A percentile compares a stretch with the other conserved stretches of the same genome.
These are phyloP conservation scores for Candida bentonensis DNA, from an alignment of 805 yeast genomes.

Conservation along the genomic window DNA sequence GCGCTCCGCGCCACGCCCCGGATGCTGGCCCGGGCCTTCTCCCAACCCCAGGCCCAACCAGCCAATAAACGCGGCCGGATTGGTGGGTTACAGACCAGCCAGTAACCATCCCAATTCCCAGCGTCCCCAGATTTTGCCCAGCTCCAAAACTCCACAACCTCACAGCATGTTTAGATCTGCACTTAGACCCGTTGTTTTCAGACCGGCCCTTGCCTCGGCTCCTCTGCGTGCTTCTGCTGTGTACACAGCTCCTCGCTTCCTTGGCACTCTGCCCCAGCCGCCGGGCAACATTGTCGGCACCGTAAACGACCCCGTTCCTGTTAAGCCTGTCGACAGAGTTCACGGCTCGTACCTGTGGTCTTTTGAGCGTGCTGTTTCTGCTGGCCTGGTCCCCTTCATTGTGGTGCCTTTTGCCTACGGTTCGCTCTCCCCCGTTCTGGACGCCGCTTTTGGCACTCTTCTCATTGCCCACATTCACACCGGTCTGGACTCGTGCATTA, in stretches of 20 bases:
- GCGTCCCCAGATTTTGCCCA: neutral
- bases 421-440: conserved; percentile 51
- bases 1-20: no score
- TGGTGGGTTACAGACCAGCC: neutral
- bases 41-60: neutral
- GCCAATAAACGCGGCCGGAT: conserved; percentile 1
- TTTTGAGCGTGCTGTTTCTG: conserved; percentile 61
- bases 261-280: conserved; percentile 46
- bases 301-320: conserved; percentile 72
- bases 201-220: neutral
- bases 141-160: neutral
- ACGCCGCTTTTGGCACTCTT: conserved; percentile 52
- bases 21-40: no score
- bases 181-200: neutral
- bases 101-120: neutral
- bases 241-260: neutral
- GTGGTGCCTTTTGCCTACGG: conserved; percentile 69
- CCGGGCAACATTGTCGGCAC: conserved; percentile 88
- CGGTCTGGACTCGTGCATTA: conserved; percentile 84
- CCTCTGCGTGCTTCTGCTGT: neutral
- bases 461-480: conserved; percentile 67
- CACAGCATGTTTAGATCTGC: neutral
- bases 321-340: conserved; percentile 45
- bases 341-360: conserved; percentile 93
- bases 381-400: conserved; percentile 63